Evolutionary conservation across 192 early-diverging fungal species (phyloP).

Genomic region (Backusella tuberculispora): DNA sequence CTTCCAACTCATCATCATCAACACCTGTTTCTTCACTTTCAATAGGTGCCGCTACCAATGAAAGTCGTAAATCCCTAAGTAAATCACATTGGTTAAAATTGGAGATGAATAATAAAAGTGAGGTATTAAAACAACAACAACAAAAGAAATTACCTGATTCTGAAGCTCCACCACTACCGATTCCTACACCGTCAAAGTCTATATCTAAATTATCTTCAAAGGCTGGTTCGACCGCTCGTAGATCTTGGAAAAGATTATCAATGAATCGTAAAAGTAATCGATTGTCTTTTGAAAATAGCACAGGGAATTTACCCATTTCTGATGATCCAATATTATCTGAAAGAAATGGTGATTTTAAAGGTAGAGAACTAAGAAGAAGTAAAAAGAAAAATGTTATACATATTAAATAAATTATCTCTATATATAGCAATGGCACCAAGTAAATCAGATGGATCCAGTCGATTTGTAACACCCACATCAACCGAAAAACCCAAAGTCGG

Average conservation of each 20-base stretch:
- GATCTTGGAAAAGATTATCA: conserved; percentile 10
- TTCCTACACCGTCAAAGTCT: background rate
- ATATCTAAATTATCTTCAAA: background rate
- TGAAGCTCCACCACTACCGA: too few relatives aligned
- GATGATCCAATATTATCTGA: conserved; percentile 11
- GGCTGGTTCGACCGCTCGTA: background rate
- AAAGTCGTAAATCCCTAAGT: background rate
- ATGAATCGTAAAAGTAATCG: conserved; percentile 14
- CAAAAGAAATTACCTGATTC: background rate
- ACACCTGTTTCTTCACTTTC: background rate
- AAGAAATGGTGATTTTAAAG: background rate
- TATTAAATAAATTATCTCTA: too few relatives aligned
- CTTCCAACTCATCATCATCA: background rate
- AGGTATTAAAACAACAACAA: background rate
- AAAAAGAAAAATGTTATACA: background rate
- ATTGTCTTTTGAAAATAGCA: background rate
- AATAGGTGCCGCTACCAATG: background rate
- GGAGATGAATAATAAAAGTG: background rate
- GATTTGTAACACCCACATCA: background rate
- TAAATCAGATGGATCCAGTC: conserved; percentile 7
- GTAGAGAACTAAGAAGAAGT: background rate
- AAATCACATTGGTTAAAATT: conserved; percentile 8
- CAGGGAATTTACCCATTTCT: background rate
- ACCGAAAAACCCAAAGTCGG: background rate
- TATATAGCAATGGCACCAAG: background rate